Conservation (phyloP, 2,329 filamentous ascomycete genomes). For the Monilinia fructigena region DNA sequence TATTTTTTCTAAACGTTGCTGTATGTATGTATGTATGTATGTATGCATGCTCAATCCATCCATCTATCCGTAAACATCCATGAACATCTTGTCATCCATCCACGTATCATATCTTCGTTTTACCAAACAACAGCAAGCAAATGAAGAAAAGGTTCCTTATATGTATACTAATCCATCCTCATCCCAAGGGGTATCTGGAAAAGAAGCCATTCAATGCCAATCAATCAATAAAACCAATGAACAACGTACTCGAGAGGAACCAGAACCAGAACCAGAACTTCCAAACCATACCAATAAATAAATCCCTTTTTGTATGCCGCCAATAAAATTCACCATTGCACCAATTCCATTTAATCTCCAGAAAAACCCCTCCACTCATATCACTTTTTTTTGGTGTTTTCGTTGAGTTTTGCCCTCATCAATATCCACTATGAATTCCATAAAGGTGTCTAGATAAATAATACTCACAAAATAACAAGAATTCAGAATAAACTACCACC, state of each 20-base stretch:
- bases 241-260: slow-evolving; percentile 8
- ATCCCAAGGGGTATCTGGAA: slow-evolving; percentile 24
- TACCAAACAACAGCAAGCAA: neutral
- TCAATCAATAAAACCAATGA: slow-evolving; percentile 19
- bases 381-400: neutral
- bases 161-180: slow-evolving; percentile 19
- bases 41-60: slow-evolving; percentile 5
- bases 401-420: neutral
- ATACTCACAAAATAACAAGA: slow-evolving; percentile 15
- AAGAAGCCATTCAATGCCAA: slow-evolving; percentile 19
- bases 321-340: neutral
- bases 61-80: slow-evolving; percentile 9
- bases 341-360: slow-evolving; percentile 6
- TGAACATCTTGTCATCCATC: neutral
- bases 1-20: neutral
- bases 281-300: slow-evolving; percentile 8
- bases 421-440: neutral
- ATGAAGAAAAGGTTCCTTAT: slow-evolving; percentile 6
- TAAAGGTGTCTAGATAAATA: slow-evolving; percentile 10
- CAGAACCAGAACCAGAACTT: slow-evolving; percentile 11
- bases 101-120: neutral
- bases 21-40: slow-evolving; percentile 10
- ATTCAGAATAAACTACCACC: neutral
- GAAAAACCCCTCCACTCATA: neutral
- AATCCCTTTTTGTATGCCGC: slow-evolving; percentile 1